Base-by-base conservation (phyloP, 1,284 basidiomycete genomes). In the Xerocomus minutiporus region DNA sequence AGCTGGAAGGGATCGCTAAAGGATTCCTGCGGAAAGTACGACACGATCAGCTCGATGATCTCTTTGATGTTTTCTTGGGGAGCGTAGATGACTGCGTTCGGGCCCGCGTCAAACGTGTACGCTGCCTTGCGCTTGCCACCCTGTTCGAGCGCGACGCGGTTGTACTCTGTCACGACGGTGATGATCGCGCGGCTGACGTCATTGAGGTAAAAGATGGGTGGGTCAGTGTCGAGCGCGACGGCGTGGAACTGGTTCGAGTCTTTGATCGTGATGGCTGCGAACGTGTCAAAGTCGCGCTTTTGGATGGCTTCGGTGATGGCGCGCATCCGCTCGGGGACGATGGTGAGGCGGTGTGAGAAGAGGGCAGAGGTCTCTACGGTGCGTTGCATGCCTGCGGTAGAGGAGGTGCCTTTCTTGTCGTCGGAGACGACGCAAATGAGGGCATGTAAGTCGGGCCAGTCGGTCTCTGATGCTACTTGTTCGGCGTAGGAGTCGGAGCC, bases 161-260 rank as follows among this genome's bases (percentile, higher is more conserved):
- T 99, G 75, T 95, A 86, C 73, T 98, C 97, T 53, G 92, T 88
- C 57, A 99, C 80, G 60, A 96, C 72, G 5, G 85, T 78, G 63
- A 97, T 91, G 73, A 97, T 91, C 28, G 89, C 73, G 29, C 88
- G 81, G 58, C 86, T 91, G 60, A 95, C 91, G 71, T 99, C 96
- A 77, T 98, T 99, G 83, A 99, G 88, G 79, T 99, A 99, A 72
- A 99, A 98, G 73, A 99, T 99, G 44, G 96, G 97, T 1, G 96
- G 97, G 45, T 88, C 81, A 0, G 96, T 99, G 75, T 99, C 97
- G 61, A 99, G 86, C 56, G 91, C 92, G 61, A 97, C 93, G 25
- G 96, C 95, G 70, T 99, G 96, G 83, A 99, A 99, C 74, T 93
- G 89, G 76, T 97, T 99, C 56, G 93, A 96, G 72, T 99, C 96